Conservation (phyloP, 139 green algal genomes). For the Picochlorum sp. region DNA sequence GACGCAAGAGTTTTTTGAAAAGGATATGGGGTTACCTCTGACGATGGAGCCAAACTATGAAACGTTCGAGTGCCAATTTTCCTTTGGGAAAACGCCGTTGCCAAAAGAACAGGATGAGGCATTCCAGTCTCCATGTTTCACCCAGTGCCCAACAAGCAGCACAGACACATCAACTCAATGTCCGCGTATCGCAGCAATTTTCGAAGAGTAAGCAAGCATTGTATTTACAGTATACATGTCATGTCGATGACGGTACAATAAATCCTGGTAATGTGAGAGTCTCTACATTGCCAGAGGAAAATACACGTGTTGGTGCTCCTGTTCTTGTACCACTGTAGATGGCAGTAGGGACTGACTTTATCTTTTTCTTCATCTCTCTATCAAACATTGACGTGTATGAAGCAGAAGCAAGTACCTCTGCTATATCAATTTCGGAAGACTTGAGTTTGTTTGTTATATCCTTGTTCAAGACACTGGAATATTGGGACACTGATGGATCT, state of each 20-base stretch:
- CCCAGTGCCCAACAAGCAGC: conserved; percentile 17
- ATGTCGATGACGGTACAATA: no score
- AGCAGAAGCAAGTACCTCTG: conserved; percentile 29
- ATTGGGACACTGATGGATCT: conserved; percentile 65
- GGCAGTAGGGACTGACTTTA: conserved; percentile 58
- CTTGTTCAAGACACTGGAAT: conserved; percentile 64
- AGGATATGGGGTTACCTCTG: conserved; percentile 80
- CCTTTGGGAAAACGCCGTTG: conserved; percentile 22
- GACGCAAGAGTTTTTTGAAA: conserved; percentile 79
- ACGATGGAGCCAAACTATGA: conserved; percentile 88
- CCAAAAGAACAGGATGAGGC: conserved; percentile 52
- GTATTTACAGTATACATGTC: no score
- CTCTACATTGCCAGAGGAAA: background rate
- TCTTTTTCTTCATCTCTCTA: conserved; percentile 43
- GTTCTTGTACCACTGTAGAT: conserved; percentile 31
- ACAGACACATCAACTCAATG: background rate
- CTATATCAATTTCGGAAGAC: conserved; percentile 72
- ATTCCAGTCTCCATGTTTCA: conserved; percentile 37
- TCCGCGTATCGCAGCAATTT: background rate
- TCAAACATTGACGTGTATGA: conserved; percentile 66
- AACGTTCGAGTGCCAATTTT: conserved; percentile 57
- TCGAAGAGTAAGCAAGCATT: no score
- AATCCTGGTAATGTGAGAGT: background rate
- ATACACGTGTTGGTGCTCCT: conserved; percentile 25
- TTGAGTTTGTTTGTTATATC: conserved; percentile 70